phyloP scores from a whole-genome alignment of 106 monocot species.

The Acorus calamus region DNA sequence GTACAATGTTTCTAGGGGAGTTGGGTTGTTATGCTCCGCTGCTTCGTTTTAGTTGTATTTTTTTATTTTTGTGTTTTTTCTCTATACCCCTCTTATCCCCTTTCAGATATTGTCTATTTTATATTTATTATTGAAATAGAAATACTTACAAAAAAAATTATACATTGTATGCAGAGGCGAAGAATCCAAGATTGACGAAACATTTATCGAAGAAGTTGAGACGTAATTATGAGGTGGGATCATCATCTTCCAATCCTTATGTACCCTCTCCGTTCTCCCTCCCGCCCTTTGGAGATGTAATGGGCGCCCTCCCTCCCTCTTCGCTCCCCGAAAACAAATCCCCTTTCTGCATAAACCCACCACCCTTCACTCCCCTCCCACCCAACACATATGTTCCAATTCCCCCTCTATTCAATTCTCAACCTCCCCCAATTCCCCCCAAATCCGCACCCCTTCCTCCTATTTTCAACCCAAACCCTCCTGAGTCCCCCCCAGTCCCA shows the following conservation, averaged over 20 bases:
- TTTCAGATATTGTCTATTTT: too few species aligned
- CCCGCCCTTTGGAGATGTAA: slow-evolving; percentile 22
- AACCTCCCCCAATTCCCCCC: slow-evolving; percentile 14
- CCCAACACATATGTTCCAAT: slow-evolving; percentile 3
- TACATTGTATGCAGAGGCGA: neutral
- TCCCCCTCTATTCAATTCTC: slow-evolving; percentile 4
- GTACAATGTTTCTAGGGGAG: too few species aligned
- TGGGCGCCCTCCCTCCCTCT: slow-evolving; percentile 23
- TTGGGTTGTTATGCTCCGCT: too few species aligned
- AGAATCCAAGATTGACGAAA: slow-evolving; percentile 3
- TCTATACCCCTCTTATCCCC: too few species aligned
- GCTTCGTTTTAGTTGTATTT: too few species aligned
- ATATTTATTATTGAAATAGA: too few species aligned
- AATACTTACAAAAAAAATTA: too few species aligned
- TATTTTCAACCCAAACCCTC: slow-evolving; percentile 1
- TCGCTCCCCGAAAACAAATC: slow-evolving; percentile 18
- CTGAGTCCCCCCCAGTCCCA: neutral
- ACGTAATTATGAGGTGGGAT: neutral
- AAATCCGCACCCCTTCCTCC: neutral
- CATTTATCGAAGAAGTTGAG: slow-evolving; percentile 5
- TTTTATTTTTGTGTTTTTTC: too few species aligned
- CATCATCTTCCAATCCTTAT: slow-evolving; percentile 15
- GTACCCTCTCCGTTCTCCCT: slow-evolving; percentile 24
- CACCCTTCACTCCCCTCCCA: slow-evolving; percentile 13
- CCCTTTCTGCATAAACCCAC: slow-evolving; percentile 32